These are phyloP conservation scores for Cryptococcus maquisensis DNA, from an alignment of 1,284 basidiomycete genomes.

Conservation along the genomic window DNA sequence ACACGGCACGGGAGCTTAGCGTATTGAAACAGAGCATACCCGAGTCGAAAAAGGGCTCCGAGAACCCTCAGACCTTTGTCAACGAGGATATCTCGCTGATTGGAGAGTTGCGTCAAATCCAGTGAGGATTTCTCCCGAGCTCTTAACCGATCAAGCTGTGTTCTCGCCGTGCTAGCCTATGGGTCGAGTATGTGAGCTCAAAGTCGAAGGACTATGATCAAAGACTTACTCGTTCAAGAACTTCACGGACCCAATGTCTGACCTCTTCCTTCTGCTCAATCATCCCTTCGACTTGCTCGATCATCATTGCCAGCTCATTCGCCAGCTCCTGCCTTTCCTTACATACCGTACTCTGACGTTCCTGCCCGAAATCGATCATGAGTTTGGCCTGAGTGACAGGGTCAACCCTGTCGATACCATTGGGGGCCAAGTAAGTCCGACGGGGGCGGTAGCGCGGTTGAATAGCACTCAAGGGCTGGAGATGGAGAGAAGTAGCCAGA, in stretches of 20 bases:
- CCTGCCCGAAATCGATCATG: conserved; percentile 1
- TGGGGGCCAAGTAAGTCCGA: conserved; percentile 29
- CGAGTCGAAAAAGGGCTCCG: background rate
- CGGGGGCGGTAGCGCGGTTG: conserved; percentile 22
- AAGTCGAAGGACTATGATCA: background rate
- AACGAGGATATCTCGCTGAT: conserved; percentile 6
- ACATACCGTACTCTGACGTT: conserved; percentile 2
- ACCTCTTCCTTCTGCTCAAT: conserved; percentile 14
- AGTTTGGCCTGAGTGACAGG: conserved; percentile 20
- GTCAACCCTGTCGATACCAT: conserved; percentile 20
- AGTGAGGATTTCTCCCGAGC: conserved; percentile 2
- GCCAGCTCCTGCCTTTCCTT: conserved; percentile 8
- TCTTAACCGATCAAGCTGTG: conserved; percentile 7
- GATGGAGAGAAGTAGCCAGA: conserved; percentile 8
- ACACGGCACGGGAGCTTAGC: background rate
- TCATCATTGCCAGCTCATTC: conserved; percentile 11
- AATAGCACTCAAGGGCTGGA: conserved; percentile 11
- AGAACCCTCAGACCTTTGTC: background rate
- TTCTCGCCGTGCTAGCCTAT: background rate
- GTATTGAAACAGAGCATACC: background rate
- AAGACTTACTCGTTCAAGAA: conserved; percentile 7
- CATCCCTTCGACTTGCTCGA: conserved; percentile 12
- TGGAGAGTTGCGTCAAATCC: background rate
- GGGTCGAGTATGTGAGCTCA: background rate
- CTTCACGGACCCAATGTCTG: conserved; percentile 9